Evolutionary conservation across 2,329 filamentous ascomycete genomes (phyloP).

Genomic region (Fusarium floridanum): DNA sequence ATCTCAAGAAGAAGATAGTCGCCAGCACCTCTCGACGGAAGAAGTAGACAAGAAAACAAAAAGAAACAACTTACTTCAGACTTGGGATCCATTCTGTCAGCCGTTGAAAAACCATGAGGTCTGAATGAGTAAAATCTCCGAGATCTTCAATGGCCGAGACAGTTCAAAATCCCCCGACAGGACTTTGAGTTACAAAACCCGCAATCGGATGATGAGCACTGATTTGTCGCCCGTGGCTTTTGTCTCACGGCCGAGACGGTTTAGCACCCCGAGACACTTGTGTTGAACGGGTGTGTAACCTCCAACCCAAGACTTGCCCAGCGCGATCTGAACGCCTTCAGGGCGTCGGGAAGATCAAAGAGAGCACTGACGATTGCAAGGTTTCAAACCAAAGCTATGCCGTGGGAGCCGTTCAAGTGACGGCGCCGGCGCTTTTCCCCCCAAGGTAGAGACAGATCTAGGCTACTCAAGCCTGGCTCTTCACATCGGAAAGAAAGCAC

Average conservation of each 20-base stretch:
- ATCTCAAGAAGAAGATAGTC: conserved; percentile 91
- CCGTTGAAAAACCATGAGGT: conserved; percentile 19
- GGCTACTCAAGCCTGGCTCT: not conserved
- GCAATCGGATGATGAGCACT: conserved; percentile 64
- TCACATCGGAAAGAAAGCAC: conserved; percentile 2
- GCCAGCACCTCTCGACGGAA: conserved; percentile 72
- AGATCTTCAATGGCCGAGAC: conserved; percentile 6
- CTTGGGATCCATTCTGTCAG: not conserved
- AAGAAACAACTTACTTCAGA: not conserved
- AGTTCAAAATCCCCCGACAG: not conserved
- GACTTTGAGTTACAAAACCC: not conserved
- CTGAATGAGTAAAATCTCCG: conserved; percentile 5
- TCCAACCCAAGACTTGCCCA: conserved; percentile 31
- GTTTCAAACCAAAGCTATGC: not conserved
- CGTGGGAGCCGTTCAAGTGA: conserved; percentile 27
- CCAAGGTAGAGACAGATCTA: not conserved
- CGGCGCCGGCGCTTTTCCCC: not conserved
- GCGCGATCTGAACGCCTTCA: conserved; percentile 55
- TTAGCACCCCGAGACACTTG: conserved; percentile 37
- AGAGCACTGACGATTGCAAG: conserved; percentile 55
- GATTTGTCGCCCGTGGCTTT: conserved; percentile 47
- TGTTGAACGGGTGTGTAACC: conserved; percentile 28
- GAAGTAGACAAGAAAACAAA: conserved; percentile 58
- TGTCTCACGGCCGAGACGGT: conserved; percentile 40
- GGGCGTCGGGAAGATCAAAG: conserved; percentile 68